These are phyloP conservation scores for Ottelia alismoides DNA, from an alignment of 106 monocot species.

Conservation along the genomic window DNA sequence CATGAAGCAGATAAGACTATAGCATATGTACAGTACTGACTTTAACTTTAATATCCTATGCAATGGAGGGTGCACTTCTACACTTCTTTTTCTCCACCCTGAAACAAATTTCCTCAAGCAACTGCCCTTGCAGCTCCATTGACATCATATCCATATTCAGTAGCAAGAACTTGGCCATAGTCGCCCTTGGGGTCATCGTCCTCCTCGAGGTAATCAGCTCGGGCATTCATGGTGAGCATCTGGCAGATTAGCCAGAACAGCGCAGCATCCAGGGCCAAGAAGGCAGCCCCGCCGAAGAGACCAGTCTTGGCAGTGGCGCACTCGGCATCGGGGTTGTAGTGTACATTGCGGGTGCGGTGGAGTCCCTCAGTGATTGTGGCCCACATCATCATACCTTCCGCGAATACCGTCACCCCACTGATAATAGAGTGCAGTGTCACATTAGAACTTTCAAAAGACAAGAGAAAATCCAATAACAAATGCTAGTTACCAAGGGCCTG, in stretches of 20 bases:
- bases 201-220: conserved; percentile 71
- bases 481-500: background rate
- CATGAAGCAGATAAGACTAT: too few relatives aligned
- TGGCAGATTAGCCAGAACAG: conserved; percentile 91
- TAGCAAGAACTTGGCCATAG: conserved; percentile 56
- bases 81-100: too few relatives aligned
- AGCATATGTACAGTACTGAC: too few relatives aligned
- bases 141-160: conserved; percentile 28
- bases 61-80: too few relatives aligned
- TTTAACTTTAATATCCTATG: too few relatives aligned
- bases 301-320: conserved; percentile 91
- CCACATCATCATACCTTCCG: conserved; percentile 58
- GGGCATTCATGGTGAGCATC: conserved; percentile 71
- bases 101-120: too few relatives aligned
- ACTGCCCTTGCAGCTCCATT: conserved; percentile 4
- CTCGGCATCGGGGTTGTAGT: conserved; percentile 18
- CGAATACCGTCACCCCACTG: conserved; percentile 41
- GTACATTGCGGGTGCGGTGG: conserved; percentile 34
- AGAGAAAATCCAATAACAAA: background rate
- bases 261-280: conserved; percentile 69
- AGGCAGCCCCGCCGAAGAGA: conserved; percentile 78
- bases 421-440: background rate
- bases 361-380: conserved; percentile 66
- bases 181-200: conserved; percentile 69
- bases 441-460: background rate